These are phyloP conservation scores for Pyrus hybrid DNA, from an alignment of 331 rosid species.

Conservation along the genomic window DNA sequence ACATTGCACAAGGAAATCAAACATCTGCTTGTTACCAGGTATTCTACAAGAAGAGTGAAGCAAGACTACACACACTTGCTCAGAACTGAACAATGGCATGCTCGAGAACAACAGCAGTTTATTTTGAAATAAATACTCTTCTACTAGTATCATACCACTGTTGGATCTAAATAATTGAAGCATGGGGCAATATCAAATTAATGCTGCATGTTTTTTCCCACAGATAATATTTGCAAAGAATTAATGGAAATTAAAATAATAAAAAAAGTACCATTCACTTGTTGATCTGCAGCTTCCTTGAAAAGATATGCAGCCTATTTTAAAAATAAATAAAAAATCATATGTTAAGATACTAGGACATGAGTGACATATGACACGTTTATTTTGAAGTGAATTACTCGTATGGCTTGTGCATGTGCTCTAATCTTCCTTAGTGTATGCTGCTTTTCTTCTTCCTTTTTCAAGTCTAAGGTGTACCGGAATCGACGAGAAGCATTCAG, in stretches of 20 bases:
- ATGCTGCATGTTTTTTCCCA: not conserved
- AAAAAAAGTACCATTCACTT: slow-evolving; percentile 33
- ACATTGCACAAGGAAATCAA: not conserved
- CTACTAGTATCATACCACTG: not conserved
- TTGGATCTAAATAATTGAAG: not conserved
- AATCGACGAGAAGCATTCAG: slow-evolving; percentile 98
- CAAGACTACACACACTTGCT: not conserved
- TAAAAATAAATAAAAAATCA: slow-evolving; percentile 13
- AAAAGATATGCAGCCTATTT: slow-evolving; percentile 83
- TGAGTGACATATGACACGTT: not conserved
- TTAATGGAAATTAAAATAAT: not conserved
- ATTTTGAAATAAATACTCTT: not conserved
- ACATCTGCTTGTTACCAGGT: not conserved
- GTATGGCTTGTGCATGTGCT: slow-evolving; percentile 84
- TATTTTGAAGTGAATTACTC: slow-evolving; percentile 36
- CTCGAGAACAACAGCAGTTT: not conserved
- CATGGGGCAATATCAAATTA: not conserved
- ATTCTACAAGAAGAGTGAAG: not conserved
- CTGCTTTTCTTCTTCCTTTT: slow-evolving; percentile 77
- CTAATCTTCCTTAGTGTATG: slow-evolving; percentile 67
- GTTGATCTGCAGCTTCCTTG: slow-evolving; percentile 36
- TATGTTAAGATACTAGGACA: slow-evolving; percentile 13
- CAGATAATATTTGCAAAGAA: not conserved
- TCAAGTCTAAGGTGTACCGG: slow-evolving; percentile 94
- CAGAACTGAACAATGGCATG: not conserved